Percentiles rank a stretch among this genome's conserved stretches.
phyloP scores from a whole-genome alignment of 805 yeast genomes.

The Cyberlindnera saturnus region DNA sequence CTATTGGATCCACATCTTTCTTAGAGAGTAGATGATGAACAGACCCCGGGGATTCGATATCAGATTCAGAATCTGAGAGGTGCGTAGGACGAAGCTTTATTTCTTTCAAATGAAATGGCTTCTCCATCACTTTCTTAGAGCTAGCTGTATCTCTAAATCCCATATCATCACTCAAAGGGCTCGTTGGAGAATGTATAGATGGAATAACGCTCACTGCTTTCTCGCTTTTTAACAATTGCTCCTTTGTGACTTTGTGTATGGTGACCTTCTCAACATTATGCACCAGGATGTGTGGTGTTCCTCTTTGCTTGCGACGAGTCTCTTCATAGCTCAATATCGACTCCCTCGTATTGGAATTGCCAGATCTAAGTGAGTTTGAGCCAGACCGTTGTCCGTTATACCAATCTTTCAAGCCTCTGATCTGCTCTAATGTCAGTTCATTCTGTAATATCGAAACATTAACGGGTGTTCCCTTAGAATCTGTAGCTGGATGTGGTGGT shows the following conservation, averaged over 20 bases:
- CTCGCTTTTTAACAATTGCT: not conserved
- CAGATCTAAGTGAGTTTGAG: slow-evolving; percentile 5
- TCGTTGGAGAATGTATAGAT: slow-evolving; percentile 12
- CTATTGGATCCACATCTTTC: not conserved
- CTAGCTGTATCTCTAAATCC: not conserved
- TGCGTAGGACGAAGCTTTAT: too few relatives aligned
- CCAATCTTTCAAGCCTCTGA: not conserved
- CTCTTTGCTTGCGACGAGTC: slow-evolving; percentile 20
- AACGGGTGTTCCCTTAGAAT: too few relatives aligned
- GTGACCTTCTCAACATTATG: not conserved
- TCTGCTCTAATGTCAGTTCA: slow-evolving; percentile 1
- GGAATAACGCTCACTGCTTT: slow-evolving; percentile 7
- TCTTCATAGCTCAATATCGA: slow-evolving; percentile 16
- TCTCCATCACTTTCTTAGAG: too few relatives aligned
- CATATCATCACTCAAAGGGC: not conserved
- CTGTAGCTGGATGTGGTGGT: slow-evolving; percentile 11
- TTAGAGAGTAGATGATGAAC: not conserved
- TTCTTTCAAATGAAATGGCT: too few relatives aligned
- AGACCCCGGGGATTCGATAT: not conserved
- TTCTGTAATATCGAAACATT: not conserved
- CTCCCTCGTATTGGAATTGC: slow-evolving; percentile 3
- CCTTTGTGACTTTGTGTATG: not conserved
- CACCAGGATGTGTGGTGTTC: slow-evolving; percentile 16
- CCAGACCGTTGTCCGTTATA: not conserved
- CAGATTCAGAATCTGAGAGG: too few relatives aligned